Evolutionary conservation across 1,139 yeast species (phyloP).

Genomic region (Yamadazyma conglobata): DNA sequence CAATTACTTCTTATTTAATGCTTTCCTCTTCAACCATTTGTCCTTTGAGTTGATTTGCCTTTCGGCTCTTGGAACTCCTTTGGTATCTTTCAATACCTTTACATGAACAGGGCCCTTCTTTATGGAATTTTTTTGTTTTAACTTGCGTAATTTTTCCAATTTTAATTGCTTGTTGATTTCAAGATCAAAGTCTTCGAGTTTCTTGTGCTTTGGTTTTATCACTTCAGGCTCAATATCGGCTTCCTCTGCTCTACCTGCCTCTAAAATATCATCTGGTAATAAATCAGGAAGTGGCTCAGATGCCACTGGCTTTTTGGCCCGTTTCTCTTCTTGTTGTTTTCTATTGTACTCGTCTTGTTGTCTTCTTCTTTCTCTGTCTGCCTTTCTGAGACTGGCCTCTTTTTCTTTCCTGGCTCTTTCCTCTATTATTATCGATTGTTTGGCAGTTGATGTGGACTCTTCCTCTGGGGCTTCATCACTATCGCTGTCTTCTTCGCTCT

Average conservation of each 20-base stretch:
- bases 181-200: slow-evolving; percentile 31
- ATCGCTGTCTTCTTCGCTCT: slow-evolving; percentile 23
- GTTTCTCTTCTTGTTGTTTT: slow-evolving; percentile 45
- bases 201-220: slow-evolving; percentile 30
- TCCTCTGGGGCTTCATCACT: slow-evolving; percentile 51
- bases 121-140: slow-evolving; percentile 35
- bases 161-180: slow-evolving; percentile 29
- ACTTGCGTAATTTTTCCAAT: slow-evolving; percentile 39
- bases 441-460: slow-evolving; percentile 33
- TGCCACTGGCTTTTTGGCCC: slow-evolving; percentile 12
- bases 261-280: slow-evolving; percentile 48
- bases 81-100: slow-evolving; percentile 30
- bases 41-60: slow-evolving; percentile 45
- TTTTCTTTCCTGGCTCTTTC: slow-evolving; percentile 30
- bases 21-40: slow-evolving; percentile 60
- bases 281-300: slow-evolving; percentile 42
- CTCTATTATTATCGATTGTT: slow-evolving; percentile 29
- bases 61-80: slow-evolving; percentile 43
- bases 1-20: slow-evolving; percentile 36
- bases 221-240: slow-evolving; percentile 11
- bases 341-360: slow-evolving; percentile 44
- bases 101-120: slow-evolving; percentile 60
- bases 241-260: slow-evolving; percentile 19
- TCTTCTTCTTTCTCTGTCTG: slow-evolving; percentile 49
- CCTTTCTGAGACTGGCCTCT: slow-evolving; percentile 30